Percentiles rank a stretch among this genome's conserved stretches.
These are phyloP conservation scores for Meyerozyma athensensis DNA, from an alignment of 1,139 yeast genomes.

Conservation along the genomic window DNA sequence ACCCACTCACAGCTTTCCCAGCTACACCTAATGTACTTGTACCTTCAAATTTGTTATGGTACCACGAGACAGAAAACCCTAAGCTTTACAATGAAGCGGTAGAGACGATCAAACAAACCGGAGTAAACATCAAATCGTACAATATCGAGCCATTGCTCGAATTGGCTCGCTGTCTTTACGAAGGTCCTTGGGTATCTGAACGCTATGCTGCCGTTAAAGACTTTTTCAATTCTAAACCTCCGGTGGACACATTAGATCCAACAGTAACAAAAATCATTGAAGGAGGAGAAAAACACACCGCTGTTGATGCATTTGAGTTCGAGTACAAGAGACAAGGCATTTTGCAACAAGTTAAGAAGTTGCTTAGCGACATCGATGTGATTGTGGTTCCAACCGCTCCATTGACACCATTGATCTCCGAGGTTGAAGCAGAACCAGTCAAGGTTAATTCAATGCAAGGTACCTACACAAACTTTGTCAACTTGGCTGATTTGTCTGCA, in stretches of 20 bases:
- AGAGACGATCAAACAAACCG: conserved; percentile 38
- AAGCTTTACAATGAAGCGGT: conserved; percentile 61
- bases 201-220: conserved; percentile 79
- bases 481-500: conserved; percentile 89
- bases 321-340: conserved; percentile 82
- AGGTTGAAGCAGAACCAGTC: conserved; percentile 75
- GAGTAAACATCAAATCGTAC: conserved; percentile 54
- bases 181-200: conserved; percentile 99
- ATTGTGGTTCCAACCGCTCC: conserved; percentile 92
- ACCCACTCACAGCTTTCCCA: conserved; percentile 58
- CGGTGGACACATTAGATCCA: conserved; percentile 69
- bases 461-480: conserved; percentile 94
- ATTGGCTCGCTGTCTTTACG: conserved; percentile 85
- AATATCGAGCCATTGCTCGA: conserved; percentile 74
- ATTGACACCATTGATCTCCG: conserved; percentile 73
- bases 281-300: conserved; percentile 72
- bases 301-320: conserved; percentile 76
- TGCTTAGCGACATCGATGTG: conserved; percentile 62
- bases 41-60: conserved; percentile 73
- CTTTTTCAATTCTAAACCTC: conserved; percentile 71
- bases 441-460: conserved; percentile 85
- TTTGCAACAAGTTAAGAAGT: conserved; percentile 54
- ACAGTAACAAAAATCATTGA: conserved; percentile 73
- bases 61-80: conserved; percentile 74
- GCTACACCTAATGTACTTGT: conserved; percentile 65